Conservation (phyloP, 345 rosid species). For the Melaleuca alternifolia region DNA sequence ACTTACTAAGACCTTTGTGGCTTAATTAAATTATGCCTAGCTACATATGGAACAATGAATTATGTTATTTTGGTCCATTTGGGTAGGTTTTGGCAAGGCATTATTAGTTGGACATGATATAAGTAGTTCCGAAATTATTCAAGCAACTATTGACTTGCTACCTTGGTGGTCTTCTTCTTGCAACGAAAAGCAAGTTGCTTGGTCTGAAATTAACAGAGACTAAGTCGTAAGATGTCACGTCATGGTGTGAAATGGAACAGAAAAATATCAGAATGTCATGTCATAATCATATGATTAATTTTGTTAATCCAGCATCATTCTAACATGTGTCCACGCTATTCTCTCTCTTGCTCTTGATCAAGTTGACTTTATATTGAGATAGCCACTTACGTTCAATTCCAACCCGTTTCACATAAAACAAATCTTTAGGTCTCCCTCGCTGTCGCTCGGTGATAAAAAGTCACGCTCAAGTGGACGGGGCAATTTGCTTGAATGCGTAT, state of each 20-base stretch:
- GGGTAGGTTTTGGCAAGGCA: neutral
- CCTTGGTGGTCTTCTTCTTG: neutral
- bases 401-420: neutral
- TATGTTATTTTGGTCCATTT: neutral
- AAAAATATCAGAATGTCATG: neutral
- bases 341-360: neutral
- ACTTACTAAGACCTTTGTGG: no score
- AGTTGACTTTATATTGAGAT: neutral
- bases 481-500: neutral
- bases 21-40: neutral
- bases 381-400: neutral
- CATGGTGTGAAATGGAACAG: neutral
- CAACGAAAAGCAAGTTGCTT: neutral
- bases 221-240: neutral
- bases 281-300: no score
- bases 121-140: neutral
- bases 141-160: neutral
- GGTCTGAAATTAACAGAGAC: neutral
- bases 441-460: no score
- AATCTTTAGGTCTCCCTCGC: neutral
- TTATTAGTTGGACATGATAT: neutral
- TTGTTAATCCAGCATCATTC: no score
- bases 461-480: neutral
- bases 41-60: no score
- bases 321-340: neutral